Percentiles rank a stretch among this genome's conserved stretches.
Conservation (phyloP, 805 yeast species). For the Hanseniaspora jakobsenii region DNA sequence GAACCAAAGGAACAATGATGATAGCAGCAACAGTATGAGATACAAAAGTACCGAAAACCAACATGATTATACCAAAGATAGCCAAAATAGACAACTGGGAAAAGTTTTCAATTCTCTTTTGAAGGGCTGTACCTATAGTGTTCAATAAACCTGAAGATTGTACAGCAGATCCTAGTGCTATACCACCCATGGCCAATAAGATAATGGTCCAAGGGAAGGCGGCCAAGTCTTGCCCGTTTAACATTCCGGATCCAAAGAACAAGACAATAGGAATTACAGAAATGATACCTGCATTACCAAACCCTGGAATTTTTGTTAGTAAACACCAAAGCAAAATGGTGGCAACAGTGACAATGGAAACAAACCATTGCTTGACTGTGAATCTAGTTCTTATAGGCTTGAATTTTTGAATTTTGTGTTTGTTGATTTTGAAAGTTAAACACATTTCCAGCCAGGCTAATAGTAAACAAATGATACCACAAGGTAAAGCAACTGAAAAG, state of each 20-base stretch:
- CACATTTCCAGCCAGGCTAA: slow-evolving; percentile 59
- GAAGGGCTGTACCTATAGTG: slow-evolving; percentile 63
- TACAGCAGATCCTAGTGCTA: slow-evolving; percentile 87
- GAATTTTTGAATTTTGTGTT: slow-evolving; percentile 36
- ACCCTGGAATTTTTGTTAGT: slow-evolving; percentile 55
- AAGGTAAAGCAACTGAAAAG: slow-evolving; percentile 81
- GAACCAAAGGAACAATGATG: slow-evolving; percentile 78
- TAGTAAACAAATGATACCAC: slow-evolving; percentile 48
- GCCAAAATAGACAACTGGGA: slow-evolving; percentile 56
- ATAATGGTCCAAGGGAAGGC: slow-evolving; percentile 95
- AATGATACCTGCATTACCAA: slow-evolving; percentile 89
- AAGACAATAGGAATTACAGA: slow-evolving; percentile 77
- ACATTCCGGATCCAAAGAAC: slow-evolving; percentile 79
- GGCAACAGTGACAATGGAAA: slow-evolving; percentile 50
- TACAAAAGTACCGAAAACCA: slow-evolving; percentile 85
- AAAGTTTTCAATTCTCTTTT: slow-evolving; percentile 50
- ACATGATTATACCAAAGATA: slow-evolving; percentile 70
- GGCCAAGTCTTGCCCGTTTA: slow-evolving; percentile 77
- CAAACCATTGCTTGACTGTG: slow-evolving; percentile 60
- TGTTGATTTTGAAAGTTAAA: slow-evolving; percentile 41
- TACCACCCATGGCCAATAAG: slow-evolving; percentile 92
- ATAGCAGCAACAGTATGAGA: slow-evolving; percentile 95
- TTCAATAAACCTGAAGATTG: slow-evolving; percentile 77
- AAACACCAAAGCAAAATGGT: slow-evolving; percentile 89
- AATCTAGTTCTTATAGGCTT: slow-evolving; percentile 51